Evolutionary conservation across 805 yeast genomes (phyloP).

Genomic region (Nakazawaea siamensis): DNA sequence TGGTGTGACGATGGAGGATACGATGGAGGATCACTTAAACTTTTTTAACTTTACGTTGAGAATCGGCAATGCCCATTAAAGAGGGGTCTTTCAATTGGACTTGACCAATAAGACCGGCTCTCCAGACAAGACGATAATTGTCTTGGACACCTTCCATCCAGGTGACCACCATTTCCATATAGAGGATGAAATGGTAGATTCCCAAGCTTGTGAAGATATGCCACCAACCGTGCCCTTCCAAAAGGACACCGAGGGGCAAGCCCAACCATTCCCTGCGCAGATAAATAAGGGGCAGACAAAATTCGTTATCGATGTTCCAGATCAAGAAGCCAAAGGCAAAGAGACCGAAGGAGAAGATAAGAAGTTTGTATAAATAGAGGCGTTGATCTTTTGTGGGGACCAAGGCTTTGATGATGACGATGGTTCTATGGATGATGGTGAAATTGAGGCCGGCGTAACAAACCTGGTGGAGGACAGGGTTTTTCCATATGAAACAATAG

Average conservation of each 20-base stretch:
- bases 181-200: constrained; percentile 77
- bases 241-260: constrained; percentile 60
- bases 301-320: constrained; percentile 86
- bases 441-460: constrained; percentile 76
- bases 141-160: constrained; percentile 52
- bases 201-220: constrained; percentile 82
- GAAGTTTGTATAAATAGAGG: constrained; percentile 18
- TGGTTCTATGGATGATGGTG: constrained; percentile 57
- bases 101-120: constrained; percentile 51
- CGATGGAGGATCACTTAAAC: no score
- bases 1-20: no score
- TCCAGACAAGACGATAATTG: constrained; percentile 51
- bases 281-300: constrained; percentile 52
- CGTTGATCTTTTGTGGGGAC: constrained; percentile 17
- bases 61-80: no score
- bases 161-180: constrained; percentile 66
- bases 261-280: constrained; percentile 56
- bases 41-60: no score
- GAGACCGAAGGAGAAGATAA: constrained; percentile 21
- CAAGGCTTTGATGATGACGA: constrained; percentile 15
- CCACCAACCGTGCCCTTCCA: constrained; percentile 99
- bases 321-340: constrained; percentile 71
- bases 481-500: constrained; percentile 58
- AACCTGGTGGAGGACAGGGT: constrained; percentile 86
- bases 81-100: no score